These are phyloP conservation scores for Capsella bursapastoris DNA, from an alignment of 345 rosid genomes.

Conservation along the genomic window DNA sequence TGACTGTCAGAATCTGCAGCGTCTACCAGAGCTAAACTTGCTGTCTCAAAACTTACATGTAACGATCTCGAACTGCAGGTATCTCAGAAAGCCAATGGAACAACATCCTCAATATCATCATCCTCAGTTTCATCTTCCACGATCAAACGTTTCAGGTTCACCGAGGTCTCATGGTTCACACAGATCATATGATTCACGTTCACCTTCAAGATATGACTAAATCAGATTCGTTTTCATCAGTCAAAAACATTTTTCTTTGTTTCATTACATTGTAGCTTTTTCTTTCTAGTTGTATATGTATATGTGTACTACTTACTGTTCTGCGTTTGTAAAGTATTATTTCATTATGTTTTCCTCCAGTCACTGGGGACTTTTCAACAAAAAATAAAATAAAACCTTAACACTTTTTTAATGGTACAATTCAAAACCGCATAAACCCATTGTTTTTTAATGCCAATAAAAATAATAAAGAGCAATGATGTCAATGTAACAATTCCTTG, in stretches of 20 bases:
- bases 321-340: background rate
- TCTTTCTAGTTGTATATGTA: background rate
- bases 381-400: too few relatives aligned
- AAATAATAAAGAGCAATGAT: background rate
- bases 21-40: conserved; percentile 30
- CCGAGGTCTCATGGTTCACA: conserved; percentile 36
- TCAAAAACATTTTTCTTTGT: conserved; percentile 3
- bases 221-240: background rate
- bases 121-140: conserved; percentile 25
- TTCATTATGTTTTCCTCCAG: background rate
- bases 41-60: conserved; percentile 14
- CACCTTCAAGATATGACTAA: conserved; percentile 38
- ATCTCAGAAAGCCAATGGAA: conserved; percentile 33
- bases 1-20: conserved; percentile 42
- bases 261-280: background rate
- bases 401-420: background rate
- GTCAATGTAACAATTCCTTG: too few relatives aligned
- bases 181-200: conserved; percentile 34
- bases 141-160: conserved; percentile 30
- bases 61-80: conserved; percentile 39
- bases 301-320: background rate
- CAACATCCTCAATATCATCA: conserved; percentile 13
- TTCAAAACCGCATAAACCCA: too few relatives aligned
- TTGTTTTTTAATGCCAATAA: too few relatives aligned
- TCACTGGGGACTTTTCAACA: background rate